Percentiles rank a stretch among this genome's conserved stretches.
Evolutionary conservation across 768 basidiomycete genomes (phyloP).

Genomic region (Mycena indigotica): DNA sequence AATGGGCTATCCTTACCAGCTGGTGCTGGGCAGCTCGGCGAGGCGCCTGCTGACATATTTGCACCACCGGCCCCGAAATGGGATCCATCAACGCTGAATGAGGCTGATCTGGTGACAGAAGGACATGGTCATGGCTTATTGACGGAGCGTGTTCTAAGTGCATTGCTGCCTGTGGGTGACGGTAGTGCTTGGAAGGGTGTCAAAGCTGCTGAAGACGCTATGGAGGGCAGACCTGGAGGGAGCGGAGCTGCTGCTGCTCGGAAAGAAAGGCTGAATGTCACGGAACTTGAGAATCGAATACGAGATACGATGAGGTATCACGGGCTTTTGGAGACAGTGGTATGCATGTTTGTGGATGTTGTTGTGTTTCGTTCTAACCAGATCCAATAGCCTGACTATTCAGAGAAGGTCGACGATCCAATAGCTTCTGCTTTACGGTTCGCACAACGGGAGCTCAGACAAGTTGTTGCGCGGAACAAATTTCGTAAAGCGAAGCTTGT

Average conservation of each 20-base stretch:
- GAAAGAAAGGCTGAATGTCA: slow-evolving; percentile 74
- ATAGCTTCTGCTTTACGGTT: slow-evolving; percentile 88
- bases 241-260: slow-evolving; percentile 77
- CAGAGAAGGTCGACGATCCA: slow-evolving; percentile 87
- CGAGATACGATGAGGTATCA: slow-evolving; percentile 78
- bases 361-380: background rate
- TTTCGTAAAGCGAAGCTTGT: slow-evolving; percentile 74
- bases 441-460: slow-evolving; percentile 79
- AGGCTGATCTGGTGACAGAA: slow-evolving; percentile 69
- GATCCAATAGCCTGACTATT: slow-evolving; percentile 63
- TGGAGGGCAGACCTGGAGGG: slow-evolving; percentile 81
- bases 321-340: slow-evolving; percentile 67
- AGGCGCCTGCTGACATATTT: slow-evolving; percentile 41
- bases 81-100: slow-evolving; percentile 81
- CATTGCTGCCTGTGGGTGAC: slow-evolving; percentile 71
- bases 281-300: slow-evolving; percentile 75
- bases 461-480: slow-evolving; percentile 81
- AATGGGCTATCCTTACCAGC: slow-evolving; percentile 35
- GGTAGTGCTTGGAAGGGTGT: slow-evolving; percentile 69
- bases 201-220: slow-evolving; percentile 81
- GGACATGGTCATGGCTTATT: slow-evolving; percentile 84
- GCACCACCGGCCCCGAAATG: slow-evolving; percentile 66
- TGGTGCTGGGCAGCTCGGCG: slow-evolving; percentile 26
- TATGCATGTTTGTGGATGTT: slow-evolving; percentile 43
- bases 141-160: slow-evolving; percentile 82